phyloP scores from a whole-genome alignment of 345 rosid species.

The Aquilaria yunnanensis region DNA sequence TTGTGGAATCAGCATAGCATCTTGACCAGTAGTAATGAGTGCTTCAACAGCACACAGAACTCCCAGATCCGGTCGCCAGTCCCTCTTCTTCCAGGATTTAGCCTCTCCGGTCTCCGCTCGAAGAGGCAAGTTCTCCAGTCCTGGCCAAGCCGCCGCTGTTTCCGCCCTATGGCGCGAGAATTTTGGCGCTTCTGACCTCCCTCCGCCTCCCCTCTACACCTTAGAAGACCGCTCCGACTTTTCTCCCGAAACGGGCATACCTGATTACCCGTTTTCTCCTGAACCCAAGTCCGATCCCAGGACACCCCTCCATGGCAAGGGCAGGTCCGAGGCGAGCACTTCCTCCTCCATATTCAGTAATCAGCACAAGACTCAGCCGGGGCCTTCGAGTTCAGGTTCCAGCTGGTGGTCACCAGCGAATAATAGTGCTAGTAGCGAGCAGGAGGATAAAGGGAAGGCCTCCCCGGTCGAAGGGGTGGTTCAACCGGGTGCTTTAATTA shows the following conservation, averaged over 20 bases:
- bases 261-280: constrained; percentile 68
- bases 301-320: constrained; percentile 48
- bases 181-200: constrained; percentile 81
- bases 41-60: constrained; percentile 42
- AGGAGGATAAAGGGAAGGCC: constrained; percentile 80
- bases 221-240: constrained; percentile 86
- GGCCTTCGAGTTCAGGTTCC: constrained; percentile 43
- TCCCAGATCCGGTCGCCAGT: constrained; percentile 75
- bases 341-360: constrained; percentile 52
- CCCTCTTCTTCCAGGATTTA: constrained; percentile 82
- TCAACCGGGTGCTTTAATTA: constrained; percentile 78
- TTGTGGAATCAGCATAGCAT: too few relatives aligned
- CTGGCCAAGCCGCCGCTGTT: constrained; percentile 89
- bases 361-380: constrained; percentile 53
- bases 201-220: constrained; percentile 90
- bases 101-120: constrained; percentile 77
- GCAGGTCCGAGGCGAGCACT: constrained; percentile 52
- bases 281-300: constrained; percentile 57
- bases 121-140: constrained; percentile 69
- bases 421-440: constrained; percentile 41
- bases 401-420: constrained; percentile 77
- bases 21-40: constrained; percentile 37
- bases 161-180: constrained; percentile 98
- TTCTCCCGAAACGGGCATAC: constrained; percentile 83
- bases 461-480: constrained; percentile 93